A percentile compares a stretch with the other conserved stretches of the same genome.
phyloP scores from a whole-genome alignment of 306 rosid species.

The Vicia villosa region DNA sequence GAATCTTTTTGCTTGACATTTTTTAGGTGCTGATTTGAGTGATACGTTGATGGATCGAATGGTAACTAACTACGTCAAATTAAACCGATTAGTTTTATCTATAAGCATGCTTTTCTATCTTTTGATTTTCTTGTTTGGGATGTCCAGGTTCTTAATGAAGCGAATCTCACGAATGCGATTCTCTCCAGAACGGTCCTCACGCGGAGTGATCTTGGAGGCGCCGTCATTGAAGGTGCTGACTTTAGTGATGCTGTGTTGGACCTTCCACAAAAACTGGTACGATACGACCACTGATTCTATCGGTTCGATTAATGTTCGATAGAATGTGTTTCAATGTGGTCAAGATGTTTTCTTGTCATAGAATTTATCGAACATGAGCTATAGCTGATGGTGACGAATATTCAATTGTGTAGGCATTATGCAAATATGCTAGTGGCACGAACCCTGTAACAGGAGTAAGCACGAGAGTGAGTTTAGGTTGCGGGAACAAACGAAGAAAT shows the following conservation, averaged over 20 bases:
- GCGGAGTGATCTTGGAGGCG: conserved; percentile 91
- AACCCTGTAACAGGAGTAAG: conserved; percentile 58
- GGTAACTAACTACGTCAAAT: conserved; percentile 51
- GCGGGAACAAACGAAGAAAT: conserved; percentile 82
- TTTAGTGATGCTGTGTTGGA: conserved; percentile 95
- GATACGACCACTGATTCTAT: background rate
- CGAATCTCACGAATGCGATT: conserved; percentile 83
- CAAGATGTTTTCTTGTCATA: background rate
- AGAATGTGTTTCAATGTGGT: background rate
- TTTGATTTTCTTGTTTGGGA: conserved; percentile 3
- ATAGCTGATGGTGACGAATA: background rate
- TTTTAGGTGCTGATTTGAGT: conserved; percentile 84
- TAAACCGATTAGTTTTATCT: background rate
- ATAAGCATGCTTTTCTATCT: background rate
- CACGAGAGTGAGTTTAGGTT: conserved; percentile 63
- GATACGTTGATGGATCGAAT: conserved; percentile 98
- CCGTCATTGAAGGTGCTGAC: conserved; percentile 85
- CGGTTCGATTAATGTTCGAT: too few species aligned
- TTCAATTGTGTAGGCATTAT: conserved; percentile 45
- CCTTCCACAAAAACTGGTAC: conserved; percentile 78
- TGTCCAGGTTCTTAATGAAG: conserved; percentile 79
- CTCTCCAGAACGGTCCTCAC: conserved; percentile 86
- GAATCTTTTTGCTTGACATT: background rate
- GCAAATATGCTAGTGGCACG: conserved; percentile 59
- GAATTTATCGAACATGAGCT: background rate